These are phyloP conservation scores for Cercospora sesami DNA, from an alignment of 2,329 filamentous ascomycete species.

Conservation along the genomic window DNA sequence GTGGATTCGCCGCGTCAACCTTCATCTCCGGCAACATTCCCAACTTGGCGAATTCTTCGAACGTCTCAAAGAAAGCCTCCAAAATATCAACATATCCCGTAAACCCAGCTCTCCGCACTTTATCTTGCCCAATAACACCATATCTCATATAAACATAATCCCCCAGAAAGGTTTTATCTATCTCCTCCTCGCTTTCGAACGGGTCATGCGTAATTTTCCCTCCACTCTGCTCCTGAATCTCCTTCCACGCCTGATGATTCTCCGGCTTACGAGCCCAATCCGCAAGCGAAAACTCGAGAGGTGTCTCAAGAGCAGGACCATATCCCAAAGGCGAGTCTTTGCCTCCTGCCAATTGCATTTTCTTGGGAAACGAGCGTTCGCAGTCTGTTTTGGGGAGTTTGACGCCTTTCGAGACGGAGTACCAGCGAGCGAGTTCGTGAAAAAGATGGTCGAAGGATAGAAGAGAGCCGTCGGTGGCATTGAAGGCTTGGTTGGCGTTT, in stretches of 20 bases:
- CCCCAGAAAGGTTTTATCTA: background rate
- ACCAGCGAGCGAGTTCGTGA: slow-evolving; percentile 11
- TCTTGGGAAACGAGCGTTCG: background rate
- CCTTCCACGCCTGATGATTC: slow-evolving; percentile 5
- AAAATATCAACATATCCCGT: slow-evolving; percentile 11
- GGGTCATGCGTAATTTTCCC: background rate
- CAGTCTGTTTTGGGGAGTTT: background rate
- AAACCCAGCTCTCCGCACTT: slow-evolving; percentile 5
- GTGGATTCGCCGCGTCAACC: background rate
- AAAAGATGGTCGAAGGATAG: slow-evolving; percentile 45
- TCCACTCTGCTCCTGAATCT: background rate
- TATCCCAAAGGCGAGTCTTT: slow-evolving; percentile 11
- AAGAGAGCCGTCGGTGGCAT: slow-evolving; percentile 46
- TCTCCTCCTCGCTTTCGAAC: background rate
- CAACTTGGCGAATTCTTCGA: background rate
- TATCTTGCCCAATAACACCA: slow-evolving; percentile 1
- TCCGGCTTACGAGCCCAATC: slow-evolving; percentile 3
- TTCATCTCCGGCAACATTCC: slow-evolving; percentile 11
- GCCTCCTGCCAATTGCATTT: no score
- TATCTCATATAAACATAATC: background rate
- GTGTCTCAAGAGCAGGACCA: background rate
- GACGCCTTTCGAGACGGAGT: slow-evolving; percentile 1
- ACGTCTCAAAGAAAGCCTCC: slow-evolving; percentile 12
- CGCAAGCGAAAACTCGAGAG: background rate
- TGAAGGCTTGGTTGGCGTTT: slow-evolving; percentile 49